These are phyloP conservation scores for Xerocomellus chrysenteron DNA, from an alignment of 768 basidiomycete species.

Conservation along the genomic window DNA sequence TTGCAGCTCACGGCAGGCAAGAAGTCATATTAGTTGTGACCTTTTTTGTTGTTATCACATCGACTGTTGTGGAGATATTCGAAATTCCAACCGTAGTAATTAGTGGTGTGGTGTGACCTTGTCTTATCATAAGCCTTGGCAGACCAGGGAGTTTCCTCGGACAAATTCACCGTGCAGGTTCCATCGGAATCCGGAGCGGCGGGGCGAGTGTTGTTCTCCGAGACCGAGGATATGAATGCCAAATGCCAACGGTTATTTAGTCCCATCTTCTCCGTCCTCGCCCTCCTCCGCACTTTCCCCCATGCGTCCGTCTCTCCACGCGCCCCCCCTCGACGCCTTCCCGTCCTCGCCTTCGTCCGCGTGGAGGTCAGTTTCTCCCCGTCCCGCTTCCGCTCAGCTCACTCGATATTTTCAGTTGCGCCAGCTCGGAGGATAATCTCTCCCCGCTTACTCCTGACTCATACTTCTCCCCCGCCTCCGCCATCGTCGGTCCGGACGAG, in stretches of 20 bases:
- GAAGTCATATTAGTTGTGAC: slow-evolving; percentile 54
- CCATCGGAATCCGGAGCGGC: slow-evolving; percentile 7
- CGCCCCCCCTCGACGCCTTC: background rate
- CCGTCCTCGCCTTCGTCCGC: slow-evolving; percentile 23
- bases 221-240: slow-evolving; percentile 8
- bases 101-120: background rate
- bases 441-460: slow-evolving; percentile 24
- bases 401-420: background rate
- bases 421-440: slow-evolving; percentile 3
- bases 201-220: slow-evolving; percentile 10
- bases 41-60: background rate
- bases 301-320: slow-evolving; percentile 5
- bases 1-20: slow-evolving; percentile 82
- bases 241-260: slow-evolving; percentile 11
- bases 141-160: background rate
- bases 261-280: background rate
- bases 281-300: background rate
- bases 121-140: background rate
- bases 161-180: slow-evolving; percentile 1
- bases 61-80: background rate
- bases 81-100: background rate
- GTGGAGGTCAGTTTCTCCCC: slow-evolving; percentile 24
- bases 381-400: background rate
- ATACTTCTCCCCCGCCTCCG: slow-evolving; percentile 2
- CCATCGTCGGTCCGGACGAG: slow-evolving; percentile 16